Base-by-base conservation (phyloP, 305 asterid genomes). In the Plantago coronopus region DNA sequence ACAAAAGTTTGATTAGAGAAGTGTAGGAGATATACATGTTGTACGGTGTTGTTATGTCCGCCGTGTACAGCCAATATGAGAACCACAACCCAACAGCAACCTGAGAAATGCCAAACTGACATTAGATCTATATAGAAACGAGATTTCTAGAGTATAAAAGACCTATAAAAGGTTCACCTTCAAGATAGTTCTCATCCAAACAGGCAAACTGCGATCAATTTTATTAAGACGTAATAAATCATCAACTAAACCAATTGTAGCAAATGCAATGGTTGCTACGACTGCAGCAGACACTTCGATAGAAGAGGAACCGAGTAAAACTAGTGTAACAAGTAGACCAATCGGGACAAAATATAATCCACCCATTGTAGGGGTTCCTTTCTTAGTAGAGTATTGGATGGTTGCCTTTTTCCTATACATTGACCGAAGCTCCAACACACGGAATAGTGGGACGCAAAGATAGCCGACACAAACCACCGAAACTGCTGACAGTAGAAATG, bases 1-100 rank as follows among this genome's bases (percentile, higher is more conserved):
- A 71, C 65, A 71, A 78, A 77, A 83, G 72, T 84, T 81, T 78
- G 88, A 74, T 73, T 84, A 81, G 82, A 73, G 76, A 79, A 85
- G 85, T 79, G 74, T 76, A 84, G 95, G 88, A 76, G 78, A 69
- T 82, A 82, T 91, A 91, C 98, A 86, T 91, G 96, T 80, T 80
- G 90, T 91, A 91, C 64, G 98, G 98, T 58, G 98, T 84, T 57
- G 95, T 76, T 69, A 91, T 70, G 73, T 84, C 74, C 13, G 88
- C 71, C 40, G 79, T 66, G 71, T 65, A 76, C 69, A 83, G 70
- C 98, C 98, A 91, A 70, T 78, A 79, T 51, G 91, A 81, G 86
- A 86, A 91, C 70, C 80, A 77, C 19, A 44, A 50, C 59, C 95
- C 91, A 59, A 79, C 84, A 72, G 85, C 84, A 48, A 72, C 88